These are phyloP conservation scores for Solanum megistacrolobum DNA, from an alignment of 257 asterid species.

Conservation along the genomic window DNA sequence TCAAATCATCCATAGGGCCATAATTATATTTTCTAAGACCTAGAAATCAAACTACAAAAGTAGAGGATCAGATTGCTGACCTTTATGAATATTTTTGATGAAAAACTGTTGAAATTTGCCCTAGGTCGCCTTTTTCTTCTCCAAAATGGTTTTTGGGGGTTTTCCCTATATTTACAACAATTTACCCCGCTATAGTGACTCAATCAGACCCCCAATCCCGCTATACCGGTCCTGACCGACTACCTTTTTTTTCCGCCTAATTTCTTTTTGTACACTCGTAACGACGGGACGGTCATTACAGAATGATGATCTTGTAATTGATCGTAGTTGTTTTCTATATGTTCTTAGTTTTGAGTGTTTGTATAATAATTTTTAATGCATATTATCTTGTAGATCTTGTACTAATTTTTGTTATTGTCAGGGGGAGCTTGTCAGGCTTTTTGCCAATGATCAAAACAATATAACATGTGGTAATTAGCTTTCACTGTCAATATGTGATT, in stretches of 20 bases:
- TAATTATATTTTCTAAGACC: not conserved
- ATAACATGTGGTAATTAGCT: constrained; percentile 74
- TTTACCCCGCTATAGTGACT: not conserved
- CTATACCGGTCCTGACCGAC: not conserved
- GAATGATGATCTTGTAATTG: not conserved
- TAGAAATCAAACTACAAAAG: not conserved
- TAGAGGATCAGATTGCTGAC: not conserved
- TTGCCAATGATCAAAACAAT: constrained; percentile 89
- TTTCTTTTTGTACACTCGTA: not conserved
- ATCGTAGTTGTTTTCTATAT: not conserved
- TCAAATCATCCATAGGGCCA: not conserved
- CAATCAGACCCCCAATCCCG: not conserved
- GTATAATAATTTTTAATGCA: not conserved
- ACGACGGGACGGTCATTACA: not conserved
- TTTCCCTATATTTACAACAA: not conserved
- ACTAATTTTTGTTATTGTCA: constrained; percentile 27
- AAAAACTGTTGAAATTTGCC: not conserved
- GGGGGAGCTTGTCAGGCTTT: constrained; percentile 90
- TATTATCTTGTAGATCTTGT: constrained; percentile 8
- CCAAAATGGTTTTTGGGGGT: not conserved
- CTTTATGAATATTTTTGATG: not conserved
- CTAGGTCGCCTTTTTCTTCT: not conserved
- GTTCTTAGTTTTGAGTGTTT: not conserved
- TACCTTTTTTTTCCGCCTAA: not conserved
- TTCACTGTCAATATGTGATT: not conserved